Percentiles rank a stretch among this genome's conserved stretches.
Evolutionary conservation across 768 basidiomycete genomes (phyloP).

Genomic region (Kwoniella europaea): DNA sequence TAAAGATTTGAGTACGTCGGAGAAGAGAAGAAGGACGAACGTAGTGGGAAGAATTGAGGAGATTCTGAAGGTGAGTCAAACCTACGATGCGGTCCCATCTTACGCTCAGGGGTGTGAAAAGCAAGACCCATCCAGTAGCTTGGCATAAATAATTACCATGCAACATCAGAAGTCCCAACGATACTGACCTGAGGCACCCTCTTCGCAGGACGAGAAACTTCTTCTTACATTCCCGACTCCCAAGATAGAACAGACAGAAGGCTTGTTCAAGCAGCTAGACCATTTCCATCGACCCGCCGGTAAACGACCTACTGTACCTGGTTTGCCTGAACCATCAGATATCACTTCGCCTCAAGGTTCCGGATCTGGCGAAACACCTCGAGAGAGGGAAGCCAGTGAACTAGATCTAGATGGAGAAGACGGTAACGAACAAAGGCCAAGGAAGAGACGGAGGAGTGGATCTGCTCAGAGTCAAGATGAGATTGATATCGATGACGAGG

Average conservation of each 20-base stretch:
- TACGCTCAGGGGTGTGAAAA: neutral
- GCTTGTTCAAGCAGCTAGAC: constrained; percentile 40
- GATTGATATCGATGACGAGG: constrained; percentile 16
- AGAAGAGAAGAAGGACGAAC: constrained; percentile 66
- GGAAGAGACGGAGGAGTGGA: constrained; percentile 21
- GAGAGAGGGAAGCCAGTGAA: constrained; percentile 8
- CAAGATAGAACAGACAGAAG: constrained; percentile 25
- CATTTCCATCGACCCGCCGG: constrained; percentile 42
- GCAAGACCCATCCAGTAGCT: too few relatives aligned
- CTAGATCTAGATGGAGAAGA: constrained; percentile 9
- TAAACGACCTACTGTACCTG: constrained; percentile 38
- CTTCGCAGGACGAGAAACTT: constrained; percentile 70
- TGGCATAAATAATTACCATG: too few relatives aligned
- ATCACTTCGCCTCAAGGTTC: constrained; percentile 28
- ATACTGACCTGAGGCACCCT: neutral
- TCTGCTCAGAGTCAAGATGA: constrained; percentile 17
- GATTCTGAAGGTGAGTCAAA: constrained; percentile 69
- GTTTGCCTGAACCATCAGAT: constrained; percentile 37
- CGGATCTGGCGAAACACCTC: constrained; percentile 21
- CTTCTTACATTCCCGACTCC: constrained; percentile 62
- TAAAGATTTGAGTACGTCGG: constrained; percentile 53
- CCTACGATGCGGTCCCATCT: neutral
- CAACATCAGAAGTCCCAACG: too few relatives aligned
- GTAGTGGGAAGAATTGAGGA: constrained; percentile 82
- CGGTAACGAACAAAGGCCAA: constrained; percentile 9